phyloP scores from a whole-genome alignment of 805 yeast species.

The Cyberlindnera xishuangbannaensis region DNA sequence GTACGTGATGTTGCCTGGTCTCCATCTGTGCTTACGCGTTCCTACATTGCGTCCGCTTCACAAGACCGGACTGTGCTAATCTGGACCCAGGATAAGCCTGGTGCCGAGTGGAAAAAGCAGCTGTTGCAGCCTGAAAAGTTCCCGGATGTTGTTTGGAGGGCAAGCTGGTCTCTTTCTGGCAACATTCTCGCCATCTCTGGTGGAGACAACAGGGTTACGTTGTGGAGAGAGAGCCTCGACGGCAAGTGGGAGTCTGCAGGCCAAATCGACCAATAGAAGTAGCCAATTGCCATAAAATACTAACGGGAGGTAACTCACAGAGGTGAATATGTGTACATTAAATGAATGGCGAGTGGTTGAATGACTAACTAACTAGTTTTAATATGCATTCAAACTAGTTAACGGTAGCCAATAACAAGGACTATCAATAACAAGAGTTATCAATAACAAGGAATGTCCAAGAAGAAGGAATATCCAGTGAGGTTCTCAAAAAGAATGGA shows the following conservation, averaged over 20 bases:
- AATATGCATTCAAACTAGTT: no score
- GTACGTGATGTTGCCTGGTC: conserved; percentile 99
- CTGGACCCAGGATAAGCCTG: conserved; percentile 79
- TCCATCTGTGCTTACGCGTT: conserved; percentile 77
- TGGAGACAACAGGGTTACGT: conserved; percentile 91
- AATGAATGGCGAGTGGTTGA: no score
- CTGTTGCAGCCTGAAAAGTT: conserved; percentile 71
- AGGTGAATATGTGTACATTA: no score
- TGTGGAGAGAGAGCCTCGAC: conserved; percentile 91
- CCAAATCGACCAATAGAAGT: conserved; percentile 84
- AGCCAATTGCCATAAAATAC: no score
- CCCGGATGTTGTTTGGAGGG: conserved; percentile 98
- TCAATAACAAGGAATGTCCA: no score
- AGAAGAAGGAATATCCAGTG: no score
- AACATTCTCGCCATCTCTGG: conserved; percentile 93
- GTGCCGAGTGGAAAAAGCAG: conserved; percentile 76
- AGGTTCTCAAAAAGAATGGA: no score
- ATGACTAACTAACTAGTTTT: no score
- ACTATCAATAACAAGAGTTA: no score
- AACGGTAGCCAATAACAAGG: no score
- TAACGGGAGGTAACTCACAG: no score
- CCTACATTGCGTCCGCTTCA: conserved; percentile 93
- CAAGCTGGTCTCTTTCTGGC: conserved; percentile 95
- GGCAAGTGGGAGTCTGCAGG: conserved; percentile 99
- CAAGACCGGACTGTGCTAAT: conserved; percentile 93